Evolutionary conservation across 495 filamentous ascomycete species (phyloP).

Genomic region (Bathelium albidoporum): DNA sequence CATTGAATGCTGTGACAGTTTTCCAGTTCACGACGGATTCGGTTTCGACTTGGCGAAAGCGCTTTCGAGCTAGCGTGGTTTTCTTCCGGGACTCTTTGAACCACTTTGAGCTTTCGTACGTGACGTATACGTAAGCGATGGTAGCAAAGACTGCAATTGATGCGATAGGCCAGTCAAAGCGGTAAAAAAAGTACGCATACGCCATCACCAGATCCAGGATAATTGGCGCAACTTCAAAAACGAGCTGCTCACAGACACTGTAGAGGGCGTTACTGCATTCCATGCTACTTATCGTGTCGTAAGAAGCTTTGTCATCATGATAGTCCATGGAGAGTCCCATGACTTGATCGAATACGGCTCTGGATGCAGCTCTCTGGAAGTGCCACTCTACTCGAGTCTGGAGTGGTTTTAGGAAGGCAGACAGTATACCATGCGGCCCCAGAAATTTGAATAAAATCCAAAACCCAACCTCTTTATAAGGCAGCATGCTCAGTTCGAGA

Average conservation of each 20-base stretch:
- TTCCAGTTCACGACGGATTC: slow-evolving; percentile 59
- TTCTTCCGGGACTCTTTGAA: slow-evolving; percentile 20
- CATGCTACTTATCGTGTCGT: slow-evolving; percentile 58
- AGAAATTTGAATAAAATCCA: slow-evolving; percentile 25
- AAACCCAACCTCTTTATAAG: slow-evolving; percentile 26
- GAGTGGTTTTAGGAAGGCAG: neutral
- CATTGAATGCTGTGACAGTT: slow-evolving; percentile 63
- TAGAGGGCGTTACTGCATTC: slow-evolving; percentile 53
- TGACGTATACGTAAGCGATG: slow-evolving; percentile 49
- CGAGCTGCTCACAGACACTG: slow-evolving; percentile 53
- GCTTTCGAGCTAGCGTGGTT: slow-evolving; percentile 7
- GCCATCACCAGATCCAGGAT: slow-evolving; percentile 60
- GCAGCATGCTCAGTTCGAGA: slow-evolving; percentile 17
- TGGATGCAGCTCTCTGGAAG: slow-evolving; percentile 48
- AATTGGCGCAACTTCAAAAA: slow-evolving; percentile 60
- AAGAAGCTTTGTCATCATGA: slow-evolving; percentile 63
- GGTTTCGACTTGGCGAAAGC: slow-evolving; percentile 41
- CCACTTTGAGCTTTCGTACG: slow-evolving; percentile 18
- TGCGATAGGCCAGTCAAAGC: slow-evolving; percentile 66
- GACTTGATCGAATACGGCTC: slow-evolving; percentile 61
- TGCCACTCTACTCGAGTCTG: slow-evolving; percentile 45
- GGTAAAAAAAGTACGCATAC: slow-evolving; percentile 54
- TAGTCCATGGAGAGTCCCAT: slow-evolving; percentile 73
- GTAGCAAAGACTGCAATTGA: slow-evolving; percentile 55
- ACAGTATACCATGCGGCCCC: neutral